Evolutionary conservation across 1,139 yeast genomes (phyloP), one percentile per base, ranked within the genome.

Genomic region (Groenewaldozyma auringiensis): DNA sequence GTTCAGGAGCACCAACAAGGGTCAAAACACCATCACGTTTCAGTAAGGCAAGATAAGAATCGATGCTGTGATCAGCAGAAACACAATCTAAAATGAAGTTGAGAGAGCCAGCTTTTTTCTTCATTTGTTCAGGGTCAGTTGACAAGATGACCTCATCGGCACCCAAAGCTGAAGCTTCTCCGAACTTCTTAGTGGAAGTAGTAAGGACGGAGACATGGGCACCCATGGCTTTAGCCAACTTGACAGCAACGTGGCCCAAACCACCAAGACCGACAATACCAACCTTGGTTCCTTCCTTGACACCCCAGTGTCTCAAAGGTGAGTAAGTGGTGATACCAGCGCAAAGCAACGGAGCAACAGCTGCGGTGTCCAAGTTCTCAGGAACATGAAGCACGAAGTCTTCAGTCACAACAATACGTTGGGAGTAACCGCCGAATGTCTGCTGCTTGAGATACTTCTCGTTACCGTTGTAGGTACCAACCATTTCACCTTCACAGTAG

Each of bases 271-370:
- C 81, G 49, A 70, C 67, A 48, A 76, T 61, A 41, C 77, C 81
- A 39, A 76, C 78, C 42, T 64, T 68, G 44, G 63, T 63, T 41
- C 73, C 72, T 46, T 75, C 74, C 47, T 70, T 66, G 42, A 75
- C 63, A 45, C 77, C 80, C 48, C 72, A 72, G 47, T 73, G 72
- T 50, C 54, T 64, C 50, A 80, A 60, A 37, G 86, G 86, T 3
- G 79, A 69, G 63, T 67, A 79, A 1, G 75, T 78, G 18, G 86
- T 81, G 55, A 78, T 67, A 48, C 86, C 86, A 37, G 80, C 85
- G 66, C 86, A 81, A 68, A 80, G 65, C 59, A 81, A 68, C 21
- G 85, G 84, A 16, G 83, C 83, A 34, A 79, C 84, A 61, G 44
- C 65, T 8, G 43, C 69, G 21, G 72, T 62, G 18, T 67, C 63